These are phyloP conservation scores for Corylus americana DNA, from an alignment of 306 rosid species.

Conservation along the genomic window DNA sequence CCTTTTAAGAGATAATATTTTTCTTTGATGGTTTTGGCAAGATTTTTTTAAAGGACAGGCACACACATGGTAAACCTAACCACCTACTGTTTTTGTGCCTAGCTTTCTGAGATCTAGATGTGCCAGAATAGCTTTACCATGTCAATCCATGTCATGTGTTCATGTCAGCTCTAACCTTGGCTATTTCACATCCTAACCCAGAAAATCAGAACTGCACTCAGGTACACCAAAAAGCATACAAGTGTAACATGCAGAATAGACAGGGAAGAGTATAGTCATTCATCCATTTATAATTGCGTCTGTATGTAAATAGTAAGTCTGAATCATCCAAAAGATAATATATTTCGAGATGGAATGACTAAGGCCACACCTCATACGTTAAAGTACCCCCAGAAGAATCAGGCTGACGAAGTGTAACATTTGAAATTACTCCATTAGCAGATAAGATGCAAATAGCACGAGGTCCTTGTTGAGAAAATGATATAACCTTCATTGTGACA, in stretches of 20 bases:
- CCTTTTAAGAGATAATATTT: not conserved
- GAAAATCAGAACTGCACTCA: not conserved
- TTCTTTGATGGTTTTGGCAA: not conserved
- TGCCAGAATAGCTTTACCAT: not conserved
- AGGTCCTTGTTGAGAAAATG: conserved; percentile 80
- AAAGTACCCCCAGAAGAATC: conserved; percentile 74
- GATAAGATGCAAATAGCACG: conserved; percentile 80
- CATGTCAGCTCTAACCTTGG: not conserved
- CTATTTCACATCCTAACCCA: not conserved
- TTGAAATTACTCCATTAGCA: conserved; percentile 71
- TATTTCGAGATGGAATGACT: conserved; percentile 10
- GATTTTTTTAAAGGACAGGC: not conserved
- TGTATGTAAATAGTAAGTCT: not conserved
- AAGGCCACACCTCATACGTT: conserved; percentile 65
- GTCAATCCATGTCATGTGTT: not conserved
- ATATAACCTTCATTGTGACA: conserved; percentile 67
- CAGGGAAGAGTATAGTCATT: not conserved
- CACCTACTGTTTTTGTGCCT: not conserved
- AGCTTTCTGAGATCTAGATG: not conserved
- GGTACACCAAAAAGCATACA: not conserved
- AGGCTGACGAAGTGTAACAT: conserved; percentile 77
- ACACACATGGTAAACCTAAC: not conserved
- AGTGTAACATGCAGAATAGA: not conserved
- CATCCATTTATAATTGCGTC: conserved; percentile 11
- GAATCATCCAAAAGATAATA: not conserved